Evolutionary conservation across 2,329 filamentous ascomycete genomes (phyloP).

Genomic region (Lachnellula willkommii): DNA sequence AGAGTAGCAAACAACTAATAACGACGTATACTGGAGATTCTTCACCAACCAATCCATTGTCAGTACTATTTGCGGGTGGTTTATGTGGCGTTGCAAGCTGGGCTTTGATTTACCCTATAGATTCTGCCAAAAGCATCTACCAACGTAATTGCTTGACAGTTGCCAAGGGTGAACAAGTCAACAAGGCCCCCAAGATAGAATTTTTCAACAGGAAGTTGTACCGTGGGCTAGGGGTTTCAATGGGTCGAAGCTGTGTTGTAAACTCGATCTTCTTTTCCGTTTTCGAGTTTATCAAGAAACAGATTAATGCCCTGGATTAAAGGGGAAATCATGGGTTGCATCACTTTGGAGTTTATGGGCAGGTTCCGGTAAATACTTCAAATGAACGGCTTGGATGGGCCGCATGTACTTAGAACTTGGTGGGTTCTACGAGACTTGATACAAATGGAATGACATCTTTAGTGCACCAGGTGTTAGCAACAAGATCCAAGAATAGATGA

Average conservation of each 20-base stretch:
- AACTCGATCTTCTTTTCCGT: constrained; percentile 89
- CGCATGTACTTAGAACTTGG: constrained; percentile 6
- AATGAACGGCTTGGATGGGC: constrained; percentile 3
- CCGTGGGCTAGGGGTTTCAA: constrained; percentile 75
- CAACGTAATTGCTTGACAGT: constrained; percentile 74
- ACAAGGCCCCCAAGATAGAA: constrained; percentile 64
- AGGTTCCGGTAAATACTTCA: constrained; percentile 2
- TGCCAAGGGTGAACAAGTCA: constrained; percentile 57
- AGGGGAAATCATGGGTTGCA: constrained; percentile 1
- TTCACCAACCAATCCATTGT: constrained; percentile 71
- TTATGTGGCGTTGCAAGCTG: constrained; percentile 80
- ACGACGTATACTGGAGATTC: constrained; percentile 67
- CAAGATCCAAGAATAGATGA: constrained; percentile 2
- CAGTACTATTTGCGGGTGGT: constrained; percentile 72
- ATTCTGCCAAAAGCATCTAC: constrained; percentile 80
- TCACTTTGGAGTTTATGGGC: constrained; percentile 8
- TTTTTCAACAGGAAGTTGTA: constrained; percentile 78
- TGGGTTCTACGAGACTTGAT: constrained; percentile 7
- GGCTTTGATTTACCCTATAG: constrained; percentile 60
- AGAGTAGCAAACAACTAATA: constrained; percentile 76
- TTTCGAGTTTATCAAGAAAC: constrained; percentile 77
- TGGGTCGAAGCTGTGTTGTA: constrained; percentile 74
- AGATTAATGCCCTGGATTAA: constrained; percentile 33
- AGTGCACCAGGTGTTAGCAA: constrained; percentile 3
- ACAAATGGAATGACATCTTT: constrained; percentile 4